phyloP scores from a whole-genome alignment of 75 land plant species.

The Ceratopteris richardii region DNA sequence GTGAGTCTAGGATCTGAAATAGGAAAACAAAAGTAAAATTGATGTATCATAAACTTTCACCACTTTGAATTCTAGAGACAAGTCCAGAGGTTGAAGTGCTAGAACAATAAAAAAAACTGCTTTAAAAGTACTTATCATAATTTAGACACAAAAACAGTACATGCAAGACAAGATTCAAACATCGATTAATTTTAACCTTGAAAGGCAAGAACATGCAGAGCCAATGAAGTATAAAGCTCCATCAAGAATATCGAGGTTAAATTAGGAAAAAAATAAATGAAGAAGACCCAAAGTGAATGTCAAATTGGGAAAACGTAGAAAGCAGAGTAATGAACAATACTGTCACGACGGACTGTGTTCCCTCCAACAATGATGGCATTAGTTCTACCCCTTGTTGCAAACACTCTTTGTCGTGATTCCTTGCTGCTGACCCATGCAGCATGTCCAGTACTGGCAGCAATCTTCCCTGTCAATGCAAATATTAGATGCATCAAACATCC shows the following conservation, averaged over 20 bases:
- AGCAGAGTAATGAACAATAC: constrained; percentile 49
- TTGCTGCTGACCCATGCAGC: constrained; percentile 96
- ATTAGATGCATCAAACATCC: constrained; percentile 2
- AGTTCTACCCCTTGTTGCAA: constrained; percentile 76
- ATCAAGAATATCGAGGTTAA: no score
- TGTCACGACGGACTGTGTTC: constrained; percentile 93
- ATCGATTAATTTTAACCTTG: no score
- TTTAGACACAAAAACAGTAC: no score
- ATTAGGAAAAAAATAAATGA: no score
- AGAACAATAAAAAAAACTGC: no score
- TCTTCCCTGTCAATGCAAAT: constrained; percentile 57
- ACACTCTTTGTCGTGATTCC: constrained; percentile 65
- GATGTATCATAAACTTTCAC: not conserved
- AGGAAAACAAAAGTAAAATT: not conserved
- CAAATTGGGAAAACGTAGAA: no score
- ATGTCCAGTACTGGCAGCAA: constrained; percentile 96
- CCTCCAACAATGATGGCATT: constrained; percentile 98
- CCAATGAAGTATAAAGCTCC: no score
- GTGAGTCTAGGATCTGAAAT: constrained; percentile 79
- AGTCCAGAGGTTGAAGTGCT: no score
- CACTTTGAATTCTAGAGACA: not conserved
- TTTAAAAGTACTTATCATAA: no score
- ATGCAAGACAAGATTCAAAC: no score
- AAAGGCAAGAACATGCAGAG: no score
- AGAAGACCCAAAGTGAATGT: no score